A percentile compares a stretch with the other conserved stretches of the same genome.
Conservation (phyloP, 768 basidiomycete species). For the Daedalea quercina region DNA sequence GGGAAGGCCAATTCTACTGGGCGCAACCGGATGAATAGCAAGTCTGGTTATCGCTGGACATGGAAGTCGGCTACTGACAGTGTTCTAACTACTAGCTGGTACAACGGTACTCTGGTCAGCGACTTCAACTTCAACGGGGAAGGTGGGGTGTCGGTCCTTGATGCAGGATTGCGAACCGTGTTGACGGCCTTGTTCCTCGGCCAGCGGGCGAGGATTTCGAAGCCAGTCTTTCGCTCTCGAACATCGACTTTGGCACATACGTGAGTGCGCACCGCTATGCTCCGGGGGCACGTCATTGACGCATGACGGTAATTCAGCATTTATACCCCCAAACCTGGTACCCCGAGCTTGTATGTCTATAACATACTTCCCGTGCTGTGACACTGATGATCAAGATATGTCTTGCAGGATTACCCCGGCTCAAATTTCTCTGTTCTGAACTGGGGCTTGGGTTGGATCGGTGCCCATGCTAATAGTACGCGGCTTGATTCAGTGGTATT, state of each 20-base stretch:
- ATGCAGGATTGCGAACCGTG: too few relatives aligned
- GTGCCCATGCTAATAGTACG: slow-evolving; percentile 27
- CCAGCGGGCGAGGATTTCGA: slow-evolving; percentile 52
- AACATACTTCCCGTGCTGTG: too few relatives aligned
- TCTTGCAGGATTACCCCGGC: slow-evolving; percentile 35
- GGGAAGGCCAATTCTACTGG: slow-evolving; percentile 52
- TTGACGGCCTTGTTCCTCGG: not conserved
- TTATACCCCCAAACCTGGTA: slow-evolving; percentile 20
- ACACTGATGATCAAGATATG: not conserved
- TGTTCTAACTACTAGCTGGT: slow-evolving; percentile 24
- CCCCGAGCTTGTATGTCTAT: not conserved
- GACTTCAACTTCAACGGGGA: slow-evolving; percentile 55
- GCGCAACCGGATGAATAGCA: slow-evolving; percentile 31
- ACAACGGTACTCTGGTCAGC: slow-evolving; percentile 34
- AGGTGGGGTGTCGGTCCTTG: too few relatives aligned
- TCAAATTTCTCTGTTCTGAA: slow-evolving; percentile 37
- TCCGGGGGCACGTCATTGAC: not conserved
- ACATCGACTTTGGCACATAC: slow-evolving; percentile 52
- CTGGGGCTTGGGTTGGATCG: slow-evolving; percentile 28
- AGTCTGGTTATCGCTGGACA: not conserved
- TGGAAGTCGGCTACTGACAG: not conserved
- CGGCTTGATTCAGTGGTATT: not conserved
- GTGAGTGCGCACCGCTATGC: slow-evolving; percentile 25
- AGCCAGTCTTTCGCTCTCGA: slow-evolving; percentile 36
- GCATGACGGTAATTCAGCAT: slow-evolving; percentile 8